Percentiles rank a stretch among this genome's conserved stretches.
phyloP scores from a whole-genome alignment of 371 early-diverging fungal species.

The Syncephalastrum monosporum region DNA sequence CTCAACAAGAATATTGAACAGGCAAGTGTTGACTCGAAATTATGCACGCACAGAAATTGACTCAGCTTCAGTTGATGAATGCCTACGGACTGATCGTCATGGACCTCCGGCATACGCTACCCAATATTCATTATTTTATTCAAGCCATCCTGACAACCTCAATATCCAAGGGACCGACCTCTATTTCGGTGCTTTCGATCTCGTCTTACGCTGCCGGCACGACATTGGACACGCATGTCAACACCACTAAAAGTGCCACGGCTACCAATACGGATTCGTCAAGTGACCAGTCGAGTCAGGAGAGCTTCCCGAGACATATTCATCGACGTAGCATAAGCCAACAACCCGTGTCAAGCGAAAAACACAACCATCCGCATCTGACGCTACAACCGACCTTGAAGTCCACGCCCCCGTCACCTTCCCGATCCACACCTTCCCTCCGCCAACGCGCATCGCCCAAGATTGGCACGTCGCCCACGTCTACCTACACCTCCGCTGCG shows the following conservation, averaged over 20 bases:
- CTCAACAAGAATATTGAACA: slow-evolving; percentile 87
- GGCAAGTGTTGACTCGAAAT: slow-evolving; percentile 33
- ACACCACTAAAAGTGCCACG: no score
- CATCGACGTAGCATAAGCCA: no score
- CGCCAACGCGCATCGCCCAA: slow-evolving; percentile 18
- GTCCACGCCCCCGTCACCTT: slow-evolving; percentile 4
- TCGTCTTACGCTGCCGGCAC: slow-evolving; percentile 36
- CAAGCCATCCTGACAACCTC: slow-evolving; percentile 61
- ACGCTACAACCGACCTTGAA: slow-evolving; percentile 22
- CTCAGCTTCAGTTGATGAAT: slow-evolving; percentile 61
- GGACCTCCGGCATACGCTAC: slow-evolving; percentile 77
- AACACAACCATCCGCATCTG: slow-evolving; percentile 5
- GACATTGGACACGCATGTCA: background rate
- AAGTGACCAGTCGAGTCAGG: slow-evolving; percentile 4
- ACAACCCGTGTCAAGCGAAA: no score
- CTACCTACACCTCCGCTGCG: slow-evolving; percentile 20
- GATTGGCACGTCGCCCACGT: slow-evolving; percentile 8
- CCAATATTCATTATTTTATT: slow-evolving; percentile 71
- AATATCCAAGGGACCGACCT: slow-evolving; percentile 37
- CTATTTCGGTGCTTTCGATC: slow-evolving; percentile 48
- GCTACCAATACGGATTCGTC: slow-evolving; percentile 1
- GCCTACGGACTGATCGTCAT: slow-evolving; percentile 68
- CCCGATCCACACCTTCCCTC: slow-evolving; percentile 11
- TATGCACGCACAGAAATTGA: background rate
- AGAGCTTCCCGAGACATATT: background rate